Conservation (phyloP, 225 moss, liverwort and hornwort genomes). For the Marchantia paleacea region DNA sequence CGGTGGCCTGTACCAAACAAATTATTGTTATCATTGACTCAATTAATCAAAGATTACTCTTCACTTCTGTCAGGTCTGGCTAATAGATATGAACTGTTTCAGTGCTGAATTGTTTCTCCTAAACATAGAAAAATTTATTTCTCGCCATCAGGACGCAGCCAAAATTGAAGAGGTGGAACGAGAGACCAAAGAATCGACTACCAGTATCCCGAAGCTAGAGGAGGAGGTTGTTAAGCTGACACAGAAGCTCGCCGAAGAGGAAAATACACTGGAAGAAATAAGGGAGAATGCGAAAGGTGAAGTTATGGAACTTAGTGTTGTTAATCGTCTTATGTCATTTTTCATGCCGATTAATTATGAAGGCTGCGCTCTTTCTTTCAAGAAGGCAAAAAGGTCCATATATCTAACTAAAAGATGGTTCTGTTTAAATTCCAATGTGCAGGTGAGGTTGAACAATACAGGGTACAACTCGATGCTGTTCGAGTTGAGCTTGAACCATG, state of each 20-base stretch:
- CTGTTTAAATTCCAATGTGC: slow-evolving; percentile 5
- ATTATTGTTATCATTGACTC: not conserved
- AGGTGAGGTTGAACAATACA: slow-evolving; percentile 81
- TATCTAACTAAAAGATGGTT: not conserved
- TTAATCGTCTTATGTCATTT: too few species aligned
- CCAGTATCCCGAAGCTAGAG: slow-evolving; percentile 75
- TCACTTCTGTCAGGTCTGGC: not conserved
- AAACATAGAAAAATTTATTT: not conserved
- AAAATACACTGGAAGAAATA: slow-evolving; percentile 68
- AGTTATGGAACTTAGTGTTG: not conserved
- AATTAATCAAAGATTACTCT: not conserved
- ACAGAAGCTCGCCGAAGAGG: slow-evolving; percentile 71
- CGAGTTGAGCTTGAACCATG: slow-evolving; percentile 87
- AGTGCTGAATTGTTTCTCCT: not conserved
- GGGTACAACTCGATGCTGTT: slow-evolving; percentile 53
- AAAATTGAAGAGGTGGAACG: slow-evolving; percentile 73
- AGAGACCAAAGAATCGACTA: slow-evolving; percentile 67
- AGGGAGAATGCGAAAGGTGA: slow-evolving; percentile 84
- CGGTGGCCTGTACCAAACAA: too few species aligned
- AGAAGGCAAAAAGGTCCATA: too few species aligned
- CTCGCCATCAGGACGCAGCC: slow-evolving; percentile 61
- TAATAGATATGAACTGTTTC: not conserved
- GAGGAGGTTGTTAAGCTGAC: slow-evolving; percentile 58
- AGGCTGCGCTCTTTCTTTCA: not conserved
- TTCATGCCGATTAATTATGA: too few species aligned